Conservation (phyloP, 257 asterid genomes). For the Salvia rosmarinus region DNA sequence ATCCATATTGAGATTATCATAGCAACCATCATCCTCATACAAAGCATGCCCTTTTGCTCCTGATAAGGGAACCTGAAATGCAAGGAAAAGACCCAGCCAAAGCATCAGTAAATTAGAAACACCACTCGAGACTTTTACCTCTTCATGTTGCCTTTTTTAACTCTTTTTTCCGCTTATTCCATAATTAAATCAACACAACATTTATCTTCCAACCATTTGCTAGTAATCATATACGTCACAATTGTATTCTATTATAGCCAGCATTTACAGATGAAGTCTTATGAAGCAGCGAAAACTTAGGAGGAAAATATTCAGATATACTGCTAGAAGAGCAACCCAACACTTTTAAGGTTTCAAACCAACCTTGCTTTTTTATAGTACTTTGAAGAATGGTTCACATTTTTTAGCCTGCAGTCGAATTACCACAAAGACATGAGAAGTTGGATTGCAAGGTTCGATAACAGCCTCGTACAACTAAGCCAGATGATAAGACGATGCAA, state of each 20-base stretch:
- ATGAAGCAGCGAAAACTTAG: not conserved
- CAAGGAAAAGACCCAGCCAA: not conserved
- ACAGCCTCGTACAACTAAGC: conserved; percentile 5
- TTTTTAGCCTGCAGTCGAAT: not conserved
- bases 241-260: not conserved
- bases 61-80: conserved; percentile 42
- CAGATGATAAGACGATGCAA: not conserved
- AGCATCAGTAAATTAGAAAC: not conserved
- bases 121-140: not conserved
- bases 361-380: not conserved
- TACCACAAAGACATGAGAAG: not conserved
- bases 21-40: conserved; percentile 48
- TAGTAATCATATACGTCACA: not conserved
- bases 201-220: conserved; percentile 2
- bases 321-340: too few relatives aligned
- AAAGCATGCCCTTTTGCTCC: conserved; percentile 44
- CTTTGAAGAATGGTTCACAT: conserved; percentile 7
- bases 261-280: not conserved
- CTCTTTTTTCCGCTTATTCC: not conserved
- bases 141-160: not conserved
- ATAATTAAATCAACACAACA: not conserved
- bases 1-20: conserved; percentile 54
- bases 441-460: not conserved
- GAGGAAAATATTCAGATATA: not conserved
- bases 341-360: not conserved